Evolutionary conservation across 352 stramenopile genomes (phyloP), one percentile per base, ranked within the genome.

Genomic region (Phytophthora podocarpi): DNA sequence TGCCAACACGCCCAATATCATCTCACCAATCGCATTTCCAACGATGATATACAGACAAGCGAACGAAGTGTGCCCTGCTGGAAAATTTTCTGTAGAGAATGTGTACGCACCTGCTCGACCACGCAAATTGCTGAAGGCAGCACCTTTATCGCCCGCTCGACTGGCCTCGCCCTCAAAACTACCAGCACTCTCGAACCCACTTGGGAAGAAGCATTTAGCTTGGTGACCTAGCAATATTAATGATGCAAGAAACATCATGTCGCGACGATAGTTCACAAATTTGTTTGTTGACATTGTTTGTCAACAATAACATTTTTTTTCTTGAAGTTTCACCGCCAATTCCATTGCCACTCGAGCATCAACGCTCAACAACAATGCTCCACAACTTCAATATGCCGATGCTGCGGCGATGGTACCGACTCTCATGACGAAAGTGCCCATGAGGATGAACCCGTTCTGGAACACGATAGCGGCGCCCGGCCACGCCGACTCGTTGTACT

Each of bases 391-490:
- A 37, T 70, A 70, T 10, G 53, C 67, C 1, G 65, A 67, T 24
- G 61, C 61, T 3, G 73, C 67, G 18, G 67, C 68, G 50, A 89
- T 78, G 5, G 74, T 66, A 6, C 74, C 75, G 18, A 67, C 62
- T 37, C 80, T 66, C 80, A 89, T 89, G 59, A 84, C 64, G 46
- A 85, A 67, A 9, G 74, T 86, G 27, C 67, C 75, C 46, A 89
- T 67, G 36, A 87, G 49, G 30, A 89, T 82, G 30, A 87, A 69
- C 11, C 81, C 67, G 42, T 84, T 89, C 56, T 89, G 80, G 31
- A 87, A 67, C 43, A 89, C 64, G 40, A 89, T 76, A 4, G 77
- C 67, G 7, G 82, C 77, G 18, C 80, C 80, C 1, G 80, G 80
- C 77, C 77, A 89, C 55, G 67, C 68, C 37, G 77, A 76, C 55